Evolutionary conservation across 192 early-diverging fungal genomes (phyloP).

Genomic region (Pilobolus umbonatus): DNA sequence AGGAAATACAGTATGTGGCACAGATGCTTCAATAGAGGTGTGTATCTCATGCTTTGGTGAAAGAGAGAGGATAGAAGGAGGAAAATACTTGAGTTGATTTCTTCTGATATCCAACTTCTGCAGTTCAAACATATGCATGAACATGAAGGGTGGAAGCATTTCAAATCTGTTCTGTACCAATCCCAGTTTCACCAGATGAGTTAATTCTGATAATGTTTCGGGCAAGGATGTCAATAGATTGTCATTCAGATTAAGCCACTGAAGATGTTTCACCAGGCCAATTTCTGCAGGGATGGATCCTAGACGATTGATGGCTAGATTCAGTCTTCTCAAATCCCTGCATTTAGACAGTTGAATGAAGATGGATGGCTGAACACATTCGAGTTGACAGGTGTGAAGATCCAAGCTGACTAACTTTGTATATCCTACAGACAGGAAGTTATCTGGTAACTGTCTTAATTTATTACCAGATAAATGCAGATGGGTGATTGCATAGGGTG

Average conservation of each 20-base stretch:
- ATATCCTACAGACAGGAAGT: constrained; percentile 28
- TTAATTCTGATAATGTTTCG: constrained; percentile 29
- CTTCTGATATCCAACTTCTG: constrained; percentile 43
- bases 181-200: constrained; percentile 40
- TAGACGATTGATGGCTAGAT: constrained; percentile 45
- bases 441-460: constrained; percentile 23
- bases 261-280: constrained; percentile 27
- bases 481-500: constrained; percentile 28
- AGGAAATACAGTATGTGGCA: constrained; percentile 3
- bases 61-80: constrained; percentile 21
- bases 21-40: constrained; percentile 3
- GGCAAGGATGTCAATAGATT: constrained; percentile 36
- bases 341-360: constrained; percentile 9
- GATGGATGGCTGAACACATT: constrained; percentile 1
- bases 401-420: constrained; percentile 37
- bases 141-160: constrained; percentile 24
- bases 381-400: constrained; percentile 41
- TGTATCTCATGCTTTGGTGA: constrained; percentile 3
- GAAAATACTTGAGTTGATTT: constrained; percentile 38
- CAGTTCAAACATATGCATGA: constrained; percentile 27
- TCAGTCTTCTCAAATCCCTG: constrained; percentile 31
- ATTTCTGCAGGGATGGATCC: constrained; percentile 30
- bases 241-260: constrained; percentile 49
- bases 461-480: constrained; percentile 39
- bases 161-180: constrained; percentile 43